These are phyloP conservation scores for Cladophialophora psammophila DNA, from an alignment of 2,329 filamentous ascomycete species.

Conservation along the genomic window DNA sequence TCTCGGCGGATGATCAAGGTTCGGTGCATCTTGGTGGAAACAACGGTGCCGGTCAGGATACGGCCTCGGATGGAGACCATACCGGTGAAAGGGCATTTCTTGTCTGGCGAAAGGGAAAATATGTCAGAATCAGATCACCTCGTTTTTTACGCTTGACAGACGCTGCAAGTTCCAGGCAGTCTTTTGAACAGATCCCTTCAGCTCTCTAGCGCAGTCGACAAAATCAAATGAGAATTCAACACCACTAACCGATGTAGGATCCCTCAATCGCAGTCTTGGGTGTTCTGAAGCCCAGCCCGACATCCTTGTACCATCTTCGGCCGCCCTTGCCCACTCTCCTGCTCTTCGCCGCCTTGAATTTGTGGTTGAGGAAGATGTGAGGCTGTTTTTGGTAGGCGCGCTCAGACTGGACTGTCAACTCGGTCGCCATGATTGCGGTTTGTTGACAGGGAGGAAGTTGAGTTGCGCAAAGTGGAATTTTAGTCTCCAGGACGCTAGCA, in stretches of 20 bases:
- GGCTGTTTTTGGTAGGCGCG: slow-evolving; percentile 99
- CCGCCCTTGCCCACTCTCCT: slow-evolving; percentile 86
- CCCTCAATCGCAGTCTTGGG: slow-evolving; percentile 99
- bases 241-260: slow-evolving; percentile 90
- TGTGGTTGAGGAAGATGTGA: slow-evolving; percentile 99
- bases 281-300: slow-evolving; percentile 98
- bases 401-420: slow-evolving; percentile 99
- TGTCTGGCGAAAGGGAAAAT: slow-evolving; percentile 69
- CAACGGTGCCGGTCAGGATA: slow-evolving; percentile 99
- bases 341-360: slow-evolving; percentile 84
- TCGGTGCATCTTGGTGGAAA: slow-evolving; percentile 99
- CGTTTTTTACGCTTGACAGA: not conserved
- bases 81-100: slow-evolving; percentile 99
- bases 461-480: slow-evolving; percentile 40
- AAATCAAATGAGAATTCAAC: not conserved
- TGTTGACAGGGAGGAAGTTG: slow-evolving; percentile 34
- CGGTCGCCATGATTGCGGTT: slow-evolving; percentile 85
- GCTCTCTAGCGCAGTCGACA: not conserved
- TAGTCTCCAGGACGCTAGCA: slow-evolving; percentile 2
- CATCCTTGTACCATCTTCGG: slow-evolving; percentile 99
- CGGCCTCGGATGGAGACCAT: slow-evolving; percentile 99
- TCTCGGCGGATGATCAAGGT: slow-evolving; percentile 99
- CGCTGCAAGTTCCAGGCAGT: not conserved
- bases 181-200: not conserved
- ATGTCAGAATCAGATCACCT: slow-evolving; percentile 39